Evolutionary conservation across 352 stramenopile genomes (phyloP), one percentile per base, ranked within the genome.

Genomic region (Saprolegnia diclina): DNA sequence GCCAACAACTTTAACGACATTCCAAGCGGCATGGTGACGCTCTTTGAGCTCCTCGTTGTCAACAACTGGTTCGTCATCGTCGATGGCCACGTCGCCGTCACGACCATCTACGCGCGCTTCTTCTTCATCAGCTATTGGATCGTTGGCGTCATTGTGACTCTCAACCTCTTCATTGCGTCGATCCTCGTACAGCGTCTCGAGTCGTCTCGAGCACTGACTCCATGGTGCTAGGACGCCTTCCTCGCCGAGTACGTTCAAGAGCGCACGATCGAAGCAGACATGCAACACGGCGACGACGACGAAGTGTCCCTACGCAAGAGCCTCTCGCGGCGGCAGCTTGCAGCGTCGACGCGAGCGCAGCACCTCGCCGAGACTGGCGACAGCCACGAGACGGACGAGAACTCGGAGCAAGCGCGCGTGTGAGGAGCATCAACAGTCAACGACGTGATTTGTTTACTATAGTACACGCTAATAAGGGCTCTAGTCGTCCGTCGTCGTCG

Each of bases 1-100:
- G 73, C 77, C 63, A 88, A 89, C 77, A 93, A 91, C 70, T 93
- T 92, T 61, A 90, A 93, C 74, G 82, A 90, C 65, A 79, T 88
- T 59, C 68, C 77, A 22, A 82, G 74, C 0, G 79, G 77, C 1
- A 67, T 91, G 38, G 79, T 79, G 19, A 83, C 78, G 35, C 77
- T 93, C n/a, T 92, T 91, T 54, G 79, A 88, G 62, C 59, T 90
- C 19, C 70, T 91, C 16, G 77, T 94, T 62, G 82, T 91, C 32
- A 91, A 92, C 72, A 90, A 92, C 69, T 92, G 82, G 82, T 87
- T 79, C 54, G 76, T 93, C 18, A 81, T 83, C 35, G 84, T 88
- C 74, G 82, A 91, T 64, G 85, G 80, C 9, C 73, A 77, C 11
- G 77, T 78, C 6, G 74, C 74, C 7, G 82, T 89, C 52, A 86